Evolutionary conservation across 768 basidiomycete species (phyloP).

Genomic region (Phlebiopsis gigantea): DNA sequence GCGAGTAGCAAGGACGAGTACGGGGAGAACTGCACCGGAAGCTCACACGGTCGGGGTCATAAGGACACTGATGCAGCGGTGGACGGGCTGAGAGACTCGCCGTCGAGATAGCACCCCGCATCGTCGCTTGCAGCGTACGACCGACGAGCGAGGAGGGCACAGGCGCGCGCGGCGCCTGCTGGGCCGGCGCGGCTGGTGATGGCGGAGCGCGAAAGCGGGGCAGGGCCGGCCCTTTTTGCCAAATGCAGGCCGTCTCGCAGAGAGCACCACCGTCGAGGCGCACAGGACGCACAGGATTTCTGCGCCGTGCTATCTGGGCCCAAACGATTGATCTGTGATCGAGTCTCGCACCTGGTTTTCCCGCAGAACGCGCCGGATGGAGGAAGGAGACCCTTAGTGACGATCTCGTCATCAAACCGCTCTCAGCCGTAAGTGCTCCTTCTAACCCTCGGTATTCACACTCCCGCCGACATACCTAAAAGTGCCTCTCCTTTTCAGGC

Average conservation of each 20-base stretch:
- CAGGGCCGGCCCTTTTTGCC: background rate
- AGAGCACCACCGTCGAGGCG: background rate
- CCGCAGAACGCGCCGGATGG: slow-evolving; percentile 7
- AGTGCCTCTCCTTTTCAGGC: slow-evolving; percentile 18
- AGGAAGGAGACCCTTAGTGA: slow-evolving; percentile 23
- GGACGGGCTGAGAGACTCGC: slow-evolving; percentile 1
- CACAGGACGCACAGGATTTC: slow-evolving; percentile 10
- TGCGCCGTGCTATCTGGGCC: slow-evolving; percentile 5
- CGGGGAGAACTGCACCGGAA: background rate
- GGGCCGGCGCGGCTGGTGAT: background rate
- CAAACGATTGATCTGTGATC: slow-evolving; percentile 17
- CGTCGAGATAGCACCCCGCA: background rate
- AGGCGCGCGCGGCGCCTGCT: background rate
- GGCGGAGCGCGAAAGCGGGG: slow-evolving; percentile 1
- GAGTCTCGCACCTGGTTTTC: slow-evolving; percentile 18
- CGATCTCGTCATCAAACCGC: slow-evolving; percentile 22
- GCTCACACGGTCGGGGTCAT: background rate
- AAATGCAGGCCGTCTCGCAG: background rate
- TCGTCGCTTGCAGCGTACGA: slow-evolving; percentile 4
- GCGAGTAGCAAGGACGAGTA: background rate
- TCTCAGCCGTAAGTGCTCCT: slow-evolving; percentile 16
- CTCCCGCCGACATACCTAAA: slow-evolving; percentile 19
- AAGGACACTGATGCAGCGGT: background rate
- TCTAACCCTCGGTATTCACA: slow-evolving; percentile 18
- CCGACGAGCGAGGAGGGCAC: slow-evolving; percentile 6